phyloP scores from a whole-genome alignment of 208 protist genomes.

The Crithidia brevicula region DNA sequence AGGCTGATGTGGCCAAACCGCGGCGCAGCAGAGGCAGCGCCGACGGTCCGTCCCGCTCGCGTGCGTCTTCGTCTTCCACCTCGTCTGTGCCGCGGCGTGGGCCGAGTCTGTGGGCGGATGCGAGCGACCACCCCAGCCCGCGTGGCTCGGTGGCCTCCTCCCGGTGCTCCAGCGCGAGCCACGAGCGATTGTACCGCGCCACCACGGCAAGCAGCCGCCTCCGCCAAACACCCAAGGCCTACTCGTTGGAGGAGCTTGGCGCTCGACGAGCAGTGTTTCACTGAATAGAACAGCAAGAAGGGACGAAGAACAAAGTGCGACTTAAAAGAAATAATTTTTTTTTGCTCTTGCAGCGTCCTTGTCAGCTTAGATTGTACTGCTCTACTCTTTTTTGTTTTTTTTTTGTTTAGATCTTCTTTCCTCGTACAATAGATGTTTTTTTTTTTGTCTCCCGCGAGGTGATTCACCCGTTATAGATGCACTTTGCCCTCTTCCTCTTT shows the following conservation, averaged over 20 bases:
- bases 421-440: background rate
- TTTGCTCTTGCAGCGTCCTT: background rate
- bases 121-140: slow-evolving; percentile 21
- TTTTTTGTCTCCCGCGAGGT: background rate
- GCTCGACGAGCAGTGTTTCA: slow-evolving; percentile 61
- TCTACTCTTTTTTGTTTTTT: background rate
- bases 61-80: slow-evolving; percentile 17
- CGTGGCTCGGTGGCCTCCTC: slow-evolving; percentile 40
- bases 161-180: slow-evolving; percentile 22
- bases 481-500: too few species aligned
- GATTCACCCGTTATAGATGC: background rate
- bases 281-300: slow-evolving; percentile 22
- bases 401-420: slow-evolving; percentile 10
- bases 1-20: slow-evolving; percentile 5
- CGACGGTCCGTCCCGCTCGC: slow-evolving; percentile 9
- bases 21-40: background rate
- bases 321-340: too few species aligned
- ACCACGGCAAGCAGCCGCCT: slow-evolving; percentile 69
- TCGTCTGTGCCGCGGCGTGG: slow-evolving; percentile 21
- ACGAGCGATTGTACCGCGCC: slow-evolving; percentile 73
- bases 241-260: slow-evolving; percentile 7
- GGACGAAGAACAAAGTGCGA: background rate
- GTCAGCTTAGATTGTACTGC: background rate
- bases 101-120: slow-evolving; percentile 20
- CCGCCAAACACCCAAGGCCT: slow-evolving; percentile 28